These are phyloP conservation scores for Aeminium ludgeri DNA, from an alignment of 495 filamentous ascomycete species.

Conservation along the genomic window DNA sequence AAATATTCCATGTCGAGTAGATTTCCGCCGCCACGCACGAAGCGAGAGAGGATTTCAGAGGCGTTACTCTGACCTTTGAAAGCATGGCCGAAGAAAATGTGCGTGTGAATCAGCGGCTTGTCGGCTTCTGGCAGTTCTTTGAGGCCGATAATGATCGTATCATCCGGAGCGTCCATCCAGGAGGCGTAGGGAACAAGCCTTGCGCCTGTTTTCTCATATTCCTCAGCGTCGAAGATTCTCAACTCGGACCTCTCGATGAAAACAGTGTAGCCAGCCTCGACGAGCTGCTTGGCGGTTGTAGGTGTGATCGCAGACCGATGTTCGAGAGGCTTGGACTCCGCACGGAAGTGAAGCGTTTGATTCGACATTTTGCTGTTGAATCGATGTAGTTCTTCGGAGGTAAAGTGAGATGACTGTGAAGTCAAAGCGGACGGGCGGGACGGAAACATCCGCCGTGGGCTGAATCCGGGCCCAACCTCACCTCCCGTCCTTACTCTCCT, in stretches of 20 bases:
- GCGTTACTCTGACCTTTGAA: constrained; percentile 83
- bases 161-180: constrained; percentile 64
- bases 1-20: constrained; percentile 88
- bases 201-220: constrained; percentile 45
- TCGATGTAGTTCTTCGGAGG: too few relatives aligned
- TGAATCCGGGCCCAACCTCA: too few relatives aligned
- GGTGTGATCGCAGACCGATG: constrained; percentile 36
- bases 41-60: constrained; percentile 65
- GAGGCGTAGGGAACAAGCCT: constrained; percentile 65
- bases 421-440: too few relatives aligned
- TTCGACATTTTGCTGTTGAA: too few relatives aligned
- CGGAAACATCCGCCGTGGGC: too few relatives aligned
- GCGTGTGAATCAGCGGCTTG: constrained; percentile 61
- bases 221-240: constrained; percentile 69
- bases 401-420: too few relatives aligned
- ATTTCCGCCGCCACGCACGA: constrained; percentile 63
- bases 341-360: constrained; percentile 22
- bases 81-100: constrained; percentile 59
- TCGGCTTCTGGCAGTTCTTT: constrained; percentile 88
- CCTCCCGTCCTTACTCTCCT: too few relatives aligned
- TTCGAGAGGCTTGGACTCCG: constrained; percentile 26
- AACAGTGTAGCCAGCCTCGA: constrained; percentile 63
- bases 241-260: constrained; percentile 64
- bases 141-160: constrained; percentile 68
- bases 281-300: constrained; percentile 56